phyloP scores from a whole-genome alignment of 2,329 filamentous ascomycete genomes.

The Beauveria sp. region DNA sequence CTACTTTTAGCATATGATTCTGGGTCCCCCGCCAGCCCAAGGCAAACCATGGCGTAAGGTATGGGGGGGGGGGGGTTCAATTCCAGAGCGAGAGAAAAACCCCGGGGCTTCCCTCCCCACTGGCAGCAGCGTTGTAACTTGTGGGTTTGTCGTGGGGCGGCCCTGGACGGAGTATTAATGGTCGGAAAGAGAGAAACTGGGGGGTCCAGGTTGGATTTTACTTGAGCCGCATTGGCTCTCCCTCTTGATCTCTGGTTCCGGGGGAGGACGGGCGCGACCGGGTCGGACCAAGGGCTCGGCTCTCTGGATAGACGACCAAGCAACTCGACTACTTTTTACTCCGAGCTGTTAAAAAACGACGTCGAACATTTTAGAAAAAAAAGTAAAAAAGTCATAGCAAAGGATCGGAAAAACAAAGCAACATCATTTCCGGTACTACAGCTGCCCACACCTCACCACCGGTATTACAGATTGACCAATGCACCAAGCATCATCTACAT shows the following conservation, averaged over 20 bases:
- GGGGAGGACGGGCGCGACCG: slow-evolving; percentile 5
- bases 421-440: no score
- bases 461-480: slow-evolving; percentile 7
- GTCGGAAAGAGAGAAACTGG: not conserved
- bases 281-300: slow-evolving; percentile 5
- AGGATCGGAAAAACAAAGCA: not conserved
- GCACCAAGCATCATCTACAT: slow-evolving; percentile 8
- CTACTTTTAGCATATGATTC: slow-evolving; percentile 14
- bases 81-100: not conserved
- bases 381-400: not conserved
- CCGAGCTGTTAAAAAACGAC: no score
- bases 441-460: not conserved
- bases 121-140: not conserved
- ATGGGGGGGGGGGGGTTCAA: not conserved
- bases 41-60: slow-evolving; percentile 6
- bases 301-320: not conserved
- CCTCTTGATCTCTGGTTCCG: not conserved
- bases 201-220: not conserved
- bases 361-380: no score
- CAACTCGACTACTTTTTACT: no score
- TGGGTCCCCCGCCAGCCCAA: slow-evolving; percentile 6
- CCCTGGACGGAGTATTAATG: not conserved
- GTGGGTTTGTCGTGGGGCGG: not conserved
- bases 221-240: slow-evolving; percentile 8
- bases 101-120: slow-evolving; percentile 5